These are phyloP conservation scores for Heimioporus sp. DNA, from an alignment of 768 basidiomycete species.

Conservation along the genomic window DNA sequence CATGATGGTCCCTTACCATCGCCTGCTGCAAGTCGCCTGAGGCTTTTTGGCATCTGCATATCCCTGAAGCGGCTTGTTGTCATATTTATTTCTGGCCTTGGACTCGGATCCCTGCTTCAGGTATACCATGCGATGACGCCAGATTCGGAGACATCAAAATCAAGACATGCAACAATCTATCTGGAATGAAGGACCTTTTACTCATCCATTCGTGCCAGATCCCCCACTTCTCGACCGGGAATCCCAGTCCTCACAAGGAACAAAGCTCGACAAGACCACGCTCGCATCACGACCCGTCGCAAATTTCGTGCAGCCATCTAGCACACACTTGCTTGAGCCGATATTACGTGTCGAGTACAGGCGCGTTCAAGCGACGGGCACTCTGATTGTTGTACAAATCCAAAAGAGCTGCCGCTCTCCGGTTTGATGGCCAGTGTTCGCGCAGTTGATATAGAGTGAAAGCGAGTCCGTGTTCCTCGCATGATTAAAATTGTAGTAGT, in stretches of 20 bases:
- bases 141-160: not conserved
- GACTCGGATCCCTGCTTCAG: too few species aligned
- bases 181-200: not conserved
- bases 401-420: not conserved
- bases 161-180: not conserved
- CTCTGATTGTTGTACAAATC: not conserved
- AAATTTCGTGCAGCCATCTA: not conserved
- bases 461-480: not conserved
- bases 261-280: not conserved
- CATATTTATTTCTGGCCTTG: not conserved
- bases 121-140: not conserved
- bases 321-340: not conserved
- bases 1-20: not conserved
- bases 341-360: not conserved
- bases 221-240: not conserved
- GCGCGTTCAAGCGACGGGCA: constrained; percentile 1
- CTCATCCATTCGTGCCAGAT: constrained; percentile 9
- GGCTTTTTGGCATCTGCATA: constrained; percentile 2
- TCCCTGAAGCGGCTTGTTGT: not conserved
- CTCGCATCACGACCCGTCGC: not conserved
- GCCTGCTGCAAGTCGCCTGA: not conserved
- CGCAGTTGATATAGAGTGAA: not conserved
- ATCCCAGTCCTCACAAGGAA: not conserved
- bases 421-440: not conserved
- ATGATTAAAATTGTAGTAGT: too few species aligned